phyloP scores from a whole-genome alignment of 768 basidiomycete genomes.

The Mycena rosella region DNA sequence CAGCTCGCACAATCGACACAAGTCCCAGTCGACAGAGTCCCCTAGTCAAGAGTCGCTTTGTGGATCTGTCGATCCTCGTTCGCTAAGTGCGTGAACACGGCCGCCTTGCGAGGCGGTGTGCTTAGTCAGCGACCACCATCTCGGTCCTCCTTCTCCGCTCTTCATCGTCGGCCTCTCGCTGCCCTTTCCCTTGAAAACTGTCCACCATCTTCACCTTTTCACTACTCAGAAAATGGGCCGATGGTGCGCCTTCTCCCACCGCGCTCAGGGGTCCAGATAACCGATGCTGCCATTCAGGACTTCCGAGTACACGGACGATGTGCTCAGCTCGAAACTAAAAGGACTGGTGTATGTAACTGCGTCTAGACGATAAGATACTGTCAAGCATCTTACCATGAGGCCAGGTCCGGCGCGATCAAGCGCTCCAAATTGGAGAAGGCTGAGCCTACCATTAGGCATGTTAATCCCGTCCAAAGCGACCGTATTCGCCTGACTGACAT shows the following conservation, averaged over 20 bases:
- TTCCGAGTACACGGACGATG: constrained; percentile 77
- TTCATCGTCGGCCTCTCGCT: not conserved
- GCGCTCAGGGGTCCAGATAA: not conserved
- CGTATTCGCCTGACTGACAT: not conserved
- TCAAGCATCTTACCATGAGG: constrained; percentile 21
- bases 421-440: constrained; percentile 74
- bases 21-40: too few species aligned
- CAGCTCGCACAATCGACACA: too few species aligned
- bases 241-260: constrained; percentile 61
- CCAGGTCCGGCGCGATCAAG: constrained; percentile 79
- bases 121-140: too few species aligned
- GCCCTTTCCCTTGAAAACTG: not conserved
- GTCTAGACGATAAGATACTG: not conserved
- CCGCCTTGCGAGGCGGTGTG: too few species aligned
- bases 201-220: not conserved
- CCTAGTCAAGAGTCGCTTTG: too few species aligned
- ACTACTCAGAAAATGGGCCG: constrained; percentile 66
- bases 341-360: constrained; percentile 73
- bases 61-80: too few species aligned
- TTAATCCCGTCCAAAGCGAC: constrained; percentile 1
- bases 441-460: constrained; percentile 77
- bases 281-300: constrained; percentile 63
- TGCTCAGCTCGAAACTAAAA: constrained; percentile 81
- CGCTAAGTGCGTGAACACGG: too few species aligned
- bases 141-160: not conserved